Base-by-base conservation (phyloP, 2,329 filamentous ascomycete species). In the Calcarisporium arbuscula region DNA sequence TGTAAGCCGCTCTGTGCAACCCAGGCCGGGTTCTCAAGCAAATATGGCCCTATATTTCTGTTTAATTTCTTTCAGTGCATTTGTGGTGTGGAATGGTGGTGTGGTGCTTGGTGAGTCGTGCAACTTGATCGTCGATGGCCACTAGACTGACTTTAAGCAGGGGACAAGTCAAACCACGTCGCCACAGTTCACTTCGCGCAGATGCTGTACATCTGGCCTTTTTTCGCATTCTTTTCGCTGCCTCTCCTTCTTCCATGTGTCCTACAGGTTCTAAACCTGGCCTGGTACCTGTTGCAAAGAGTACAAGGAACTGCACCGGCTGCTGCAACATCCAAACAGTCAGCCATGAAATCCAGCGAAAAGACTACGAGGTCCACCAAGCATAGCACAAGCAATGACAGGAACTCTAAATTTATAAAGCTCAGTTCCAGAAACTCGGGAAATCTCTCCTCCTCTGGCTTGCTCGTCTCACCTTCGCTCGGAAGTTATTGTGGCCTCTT, bases 171-270 rank as follows among this genome's bases (percentile, higher is more conserved):
- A 18, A 95, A 95, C 52, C 92, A 98, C 52, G 72, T 92, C 20
- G 88, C 89, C 1, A 92, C 88, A 1, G 65, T 96, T 10, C 90
- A 98, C 53, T 63, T 92, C 5, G 74, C 90, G 0, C 92, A 98
- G 60, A 85, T 98, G 75, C 80, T 96, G 14, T 98, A 98, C 53
- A 81, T 96, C 46, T 95, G 88, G 84, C 82, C 89, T 0, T 84
- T 94, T 42, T 80, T 94, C 38, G 65, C 77, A 22, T 94, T 96
- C 63, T 96, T 95, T 65, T 95, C 89, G 0, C 76, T 80, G 31
- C 90, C 92, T 0, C 67, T 95, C 1, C 61, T 90, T 5, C 43
- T 83, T 1, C 74, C 79, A 1, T 60, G 60, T 4, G 42, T 56
- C 3, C 33, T 81, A 5, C 49, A 72, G 3, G 8, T 49, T 4